Evolutionary conservation across 805 yeast species (phyloP).

Genomic region (Torulaspora gathmanii): DNA sequence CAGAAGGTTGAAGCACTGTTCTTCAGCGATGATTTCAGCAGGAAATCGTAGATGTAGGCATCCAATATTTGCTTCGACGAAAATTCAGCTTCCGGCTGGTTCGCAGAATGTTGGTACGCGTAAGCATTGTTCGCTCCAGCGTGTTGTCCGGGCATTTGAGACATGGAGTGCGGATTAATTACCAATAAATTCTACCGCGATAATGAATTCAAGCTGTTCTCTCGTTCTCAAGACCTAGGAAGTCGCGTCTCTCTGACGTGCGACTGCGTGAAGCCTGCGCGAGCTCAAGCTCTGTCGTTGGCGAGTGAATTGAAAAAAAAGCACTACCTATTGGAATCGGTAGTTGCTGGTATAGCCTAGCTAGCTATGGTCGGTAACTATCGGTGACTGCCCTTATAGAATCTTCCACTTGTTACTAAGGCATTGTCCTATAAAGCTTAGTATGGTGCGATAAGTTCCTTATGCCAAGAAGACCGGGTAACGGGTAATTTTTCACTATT

Average conservation of each 20-base stretch:
- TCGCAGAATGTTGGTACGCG: background rate
- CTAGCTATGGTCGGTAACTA: background rate
- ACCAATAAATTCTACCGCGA: too few relatives aligned
- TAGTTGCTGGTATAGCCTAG: background rate
- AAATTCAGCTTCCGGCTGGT: constrained; percentile 7
- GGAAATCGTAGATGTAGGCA: constrained; percentile 82
- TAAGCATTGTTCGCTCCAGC: background rate
- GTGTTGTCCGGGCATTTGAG: background rate
- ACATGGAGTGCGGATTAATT: background rate
- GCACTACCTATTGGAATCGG: background rate
- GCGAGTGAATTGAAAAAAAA: background rate
- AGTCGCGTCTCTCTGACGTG: background rate
- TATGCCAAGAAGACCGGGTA: background rate
- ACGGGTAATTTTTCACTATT: background rate
- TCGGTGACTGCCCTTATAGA: background rate
- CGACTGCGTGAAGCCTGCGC: background rate
- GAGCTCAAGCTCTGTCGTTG: background rate
- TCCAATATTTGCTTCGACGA: constrained; percentile 53
- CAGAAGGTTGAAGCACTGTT: constrained; percentile 71
- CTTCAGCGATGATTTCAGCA: constrained; percentile 65
- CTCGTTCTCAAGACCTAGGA: background rate
- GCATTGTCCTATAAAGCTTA: background rate
- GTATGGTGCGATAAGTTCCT: background rate
- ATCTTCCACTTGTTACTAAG: background rate
- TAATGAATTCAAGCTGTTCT: background rate